Base-by-base conservation (phyloP, 2,329 filamentous ascomycete species). In the Alternaria angustiovoidea region DNA sequence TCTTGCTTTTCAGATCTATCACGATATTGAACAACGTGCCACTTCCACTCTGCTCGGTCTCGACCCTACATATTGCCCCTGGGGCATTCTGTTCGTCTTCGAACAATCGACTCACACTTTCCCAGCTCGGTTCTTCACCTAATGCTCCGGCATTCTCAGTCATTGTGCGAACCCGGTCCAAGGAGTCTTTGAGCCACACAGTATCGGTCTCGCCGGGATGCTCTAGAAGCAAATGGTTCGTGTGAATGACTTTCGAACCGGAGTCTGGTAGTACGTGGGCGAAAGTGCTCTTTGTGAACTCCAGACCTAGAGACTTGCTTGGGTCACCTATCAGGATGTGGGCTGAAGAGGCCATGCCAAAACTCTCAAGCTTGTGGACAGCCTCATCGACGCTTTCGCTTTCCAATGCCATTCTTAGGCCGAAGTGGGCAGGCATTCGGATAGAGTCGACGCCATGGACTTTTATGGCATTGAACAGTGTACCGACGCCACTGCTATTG, bases 381-480 rank as follows among this genome's bases (percentile, higher is more conserved):
- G 86, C 86, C 44, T 82, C 80, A 0, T 75, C 75, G 0, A 80
- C 80, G 2, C 82, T 85, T 0, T 26, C 52, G 28, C 82, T 84
- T 52, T 90, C 87, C 2, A 90, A 74, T 5, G 82, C 83, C 18
- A 81, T 74, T 1, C 88, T 80, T 6, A 90, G 79, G 0, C 85
- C 87, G 7, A 90, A 77, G 68, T 90, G 88, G n/a, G 88, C 84
- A 0, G 88, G 88, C 3, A 89, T 66, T 7, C 81, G 82, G 1
- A 75, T 73, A 2, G 75, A 66, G 66, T 87, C 81, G 48, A 88
- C 82, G 1, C 87, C 86, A 2, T 81, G 80, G 4, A 85, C 86
- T 39, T 82, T 81, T 61, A 90, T 87, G 0, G 88, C 88, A 61
- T 90, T 90, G 8, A 90, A 78, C 43, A 84, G 85, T 0, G 84